Conservation (phyloP, 768 basidiomycete species). For the Jaapia argillacea region DNA sequence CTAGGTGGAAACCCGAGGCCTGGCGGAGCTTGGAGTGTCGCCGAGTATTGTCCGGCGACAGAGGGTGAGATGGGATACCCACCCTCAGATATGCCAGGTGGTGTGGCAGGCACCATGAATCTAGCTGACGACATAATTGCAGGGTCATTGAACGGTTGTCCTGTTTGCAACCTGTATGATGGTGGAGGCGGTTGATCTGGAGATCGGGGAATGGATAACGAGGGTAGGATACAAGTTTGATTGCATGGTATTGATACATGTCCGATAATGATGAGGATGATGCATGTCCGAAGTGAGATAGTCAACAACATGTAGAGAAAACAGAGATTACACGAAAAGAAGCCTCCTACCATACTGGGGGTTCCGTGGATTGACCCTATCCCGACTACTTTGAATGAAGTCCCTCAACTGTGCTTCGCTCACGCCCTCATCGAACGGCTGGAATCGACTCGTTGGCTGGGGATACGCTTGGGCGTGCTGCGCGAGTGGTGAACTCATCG, state of each 20-base stretch:
- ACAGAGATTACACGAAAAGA: conserved; percentile 27
- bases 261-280: conserved; percentile 8
- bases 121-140: conserved; percentile 68
- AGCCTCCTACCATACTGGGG: conserved; percentile 35
- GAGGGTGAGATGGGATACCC: neutral
- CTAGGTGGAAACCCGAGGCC: conserved; percentile 42
- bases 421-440: conserved; percentile 47
- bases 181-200: too few relatives aligned
- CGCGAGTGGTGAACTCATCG: conserved; percentile 34
- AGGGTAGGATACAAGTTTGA: conserved; percentile 17
- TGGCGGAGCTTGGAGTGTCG: conserved; percentile 46
- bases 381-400: conserved; percentile 63
- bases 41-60: neutral
- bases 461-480: conserved; percentile 31
- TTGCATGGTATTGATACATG: conserved; percentile 17
- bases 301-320: conserved; percentile 19
- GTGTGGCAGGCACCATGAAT: conserved; percentile 33
- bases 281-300: conserved; percentile 9
- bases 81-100: conserved; percentile 9
- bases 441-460: conserved; percentile 31
- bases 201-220: too few relatives aligned
- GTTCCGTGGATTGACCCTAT: conserved; percentile 28
- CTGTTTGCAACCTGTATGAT: too few relatives aligned
- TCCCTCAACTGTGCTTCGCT: conserved; percentile 74
- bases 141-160: conserved; percentile 57